These are phyloP conservation scores for Allium fistulosum DNA, from an alignment of 106 monocot genomes.

Conservation along the genomic window DNA sequence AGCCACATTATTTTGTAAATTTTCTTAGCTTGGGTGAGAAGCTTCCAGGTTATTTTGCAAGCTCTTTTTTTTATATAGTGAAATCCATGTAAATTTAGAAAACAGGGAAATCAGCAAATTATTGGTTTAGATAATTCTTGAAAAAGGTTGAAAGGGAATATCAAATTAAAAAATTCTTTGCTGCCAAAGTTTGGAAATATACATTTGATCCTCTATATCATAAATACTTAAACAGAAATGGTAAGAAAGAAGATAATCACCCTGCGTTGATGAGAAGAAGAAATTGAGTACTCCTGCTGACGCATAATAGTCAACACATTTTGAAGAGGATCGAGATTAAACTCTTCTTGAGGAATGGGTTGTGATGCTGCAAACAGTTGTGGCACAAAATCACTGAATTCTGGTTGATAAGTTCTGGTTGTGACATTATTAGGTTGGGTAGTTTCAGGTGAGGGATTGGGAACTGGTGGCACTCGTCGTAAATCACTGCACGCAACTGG, in stretches of 20 bases:
- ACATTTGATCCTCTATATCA: too few species aligned
- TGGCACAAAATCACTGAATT: neutral
- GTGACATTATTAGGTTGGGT: neutral
- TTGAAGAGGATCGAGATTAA: constrained; percentile 10
- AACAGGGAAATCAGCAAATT: too few species aligned
- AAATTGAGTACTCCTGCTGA: neutral
- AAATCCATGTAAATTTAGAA: too few species aligned
- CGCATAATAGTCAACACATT: constrained; percentile 10
- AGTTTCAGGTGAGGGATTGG: neutral
- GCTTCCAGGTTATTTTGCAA: too few species aligned
- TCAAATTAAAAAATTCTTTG: too few species aligned
- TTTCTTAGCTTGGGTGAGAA: too few species aligned
- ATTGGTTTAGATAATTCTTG: too few species aligned
- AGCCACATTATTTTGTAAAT: too few species aligned
- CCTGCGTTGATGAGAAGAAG: constrained; percentile 6
- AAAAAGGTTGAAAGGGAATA: too few species aligned
- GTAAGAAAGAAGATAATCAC: neutral
- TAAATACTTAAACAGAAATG: neutral
- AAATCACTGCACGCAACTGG: neutral
- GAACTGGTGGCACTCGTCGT: neutral
- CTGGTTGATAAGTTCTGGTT: neutral
- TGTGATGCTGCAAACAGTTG: neutral
- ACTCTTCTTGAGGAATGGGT: constrained; percentile 2
- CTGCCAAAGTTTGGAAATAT: too few species aligned
- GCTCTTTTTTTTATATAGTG: too few species aligned